phyloP scores from a whole-genome alignment of 352 stramenopile genomes.

The Phytophthora citrophthora region DNA sequence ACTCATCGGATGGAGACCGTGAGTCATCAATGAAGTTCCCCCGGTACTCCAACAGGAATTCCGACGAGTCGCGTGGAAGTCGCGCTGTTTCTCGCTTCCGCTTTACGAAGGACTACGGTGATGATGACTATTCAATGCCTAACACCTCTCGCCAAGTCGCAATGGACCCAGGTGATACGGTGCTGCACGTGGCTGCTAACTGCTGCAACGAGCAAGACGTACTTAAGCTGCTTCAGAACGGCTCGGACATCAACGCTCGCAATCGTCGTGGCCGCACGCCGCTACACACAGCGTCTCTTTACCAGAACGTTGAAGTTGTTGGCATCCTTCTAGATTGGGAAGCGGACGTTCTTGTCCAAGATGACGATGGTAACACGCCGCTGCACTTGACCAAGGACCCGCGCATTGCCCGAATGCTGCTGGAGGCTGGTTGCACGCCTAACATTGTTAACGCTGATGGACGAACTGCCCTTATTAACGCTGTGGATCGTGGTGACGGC shows the following conservation, averaged over 20 bases:
- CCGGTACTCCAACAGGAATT: conserved; percentile 15
- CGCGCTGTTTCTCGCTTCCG: conserved; percentile 74
- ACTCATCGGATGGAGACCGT: conserved; percentile 66
- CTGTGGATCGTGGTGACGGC: conserved; percentile 73
- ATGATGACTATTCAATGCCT: conserved; percentile 51
- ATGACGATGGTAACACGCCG: conserved; percentile 86
- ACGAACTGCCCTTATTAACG: conserved; percentile 80
- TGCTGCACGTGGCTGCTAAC: conserved; percentile 86
- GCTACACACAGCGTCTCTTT: conserved; percentile 82
- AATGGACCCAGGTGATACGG: conserved; percentile 88
- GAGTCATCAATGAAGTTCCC: conserved; percentile 38
- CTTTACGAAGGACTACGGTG: conserved; percentile 83
- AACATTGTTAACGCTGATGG: conserved; percentile 88
- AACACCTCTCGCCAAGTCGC: conserved; percentile 76
- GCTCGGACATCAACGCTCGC: conserved; percentile 84
- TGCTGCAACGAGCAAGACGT: conserved; percentile 89
- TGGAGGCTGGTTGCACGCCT: conserved; percentile 81
- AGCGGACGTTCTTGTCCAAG: conserved; percentile 77
- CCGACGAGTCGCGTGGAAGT: conserved; percentile 26
- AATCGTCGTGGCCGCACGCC: conserved; percentile 83
- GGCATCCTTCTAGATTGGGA: conserved; percentile 84
- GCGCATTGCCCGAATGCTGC: conserved; percentile 79
- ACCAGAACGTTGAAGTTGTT: conserved; percentile 85
- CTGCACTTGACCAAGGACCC: conserved; percentile 82
- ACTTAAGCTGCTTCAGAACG: conserved; percentile 85